Percentiles rank a stretch among this genome's conserved stretches.
Conservation (phyloP, 805 yeast genomes). For the Yarrowia keelungensis region DNA sequence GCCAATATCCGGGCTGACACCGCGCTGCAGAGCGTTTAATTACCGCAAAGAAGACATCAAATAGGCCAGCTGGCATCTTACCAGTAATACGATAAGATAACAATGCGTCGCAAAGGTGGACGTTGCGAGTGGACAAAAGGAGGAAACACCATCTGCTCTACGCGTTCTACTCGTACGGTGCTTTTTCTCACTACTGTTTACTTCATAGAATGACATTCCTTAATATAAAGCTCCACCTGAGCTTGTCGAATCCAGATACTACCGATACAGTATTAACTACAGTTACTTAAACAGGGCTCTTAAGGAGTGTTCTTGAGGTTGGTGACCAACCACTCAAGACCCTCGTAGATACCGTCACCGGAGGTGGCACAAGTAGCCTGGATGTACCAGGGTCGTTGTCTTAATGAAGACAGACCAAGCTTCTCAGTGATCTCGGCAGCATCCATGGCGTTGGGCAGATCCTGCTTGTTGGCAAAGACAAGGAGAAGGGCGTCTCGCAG, state of each 20-base stretch:
- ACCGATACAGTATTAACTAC: slow-evolving; percentile 39
- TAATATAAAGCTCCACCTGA: slow-evolving; percentile 30
- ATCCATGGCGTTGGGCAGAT: slow-evolving; percentile 98
- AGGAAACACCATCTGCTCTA: neutral
- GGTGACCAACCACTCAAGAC: slow-evolving; percentile 95
- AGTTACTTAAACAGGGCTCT: slow-evolving; percentile 37
- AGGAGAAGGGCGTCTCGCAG: slow-evolving; percentile 93
- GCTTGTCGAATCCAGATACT: slow-evolving; percentile 26
- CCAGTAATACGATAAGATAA: slow-evolving; percentile 16
- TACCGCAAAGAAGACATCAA: neutral
- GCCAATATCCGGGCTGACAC: neutral
- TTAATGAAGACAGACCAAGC: slow-evolving; percentile 93
- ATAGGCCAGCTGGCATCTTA: slow-evolving; percentile 25
- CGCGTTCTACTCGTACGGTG: too few species aligned
- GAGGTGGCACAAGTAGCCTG: slow-evolving; percentile 99
- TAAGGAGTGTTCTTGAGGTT: slow-evolving; percentile 70
- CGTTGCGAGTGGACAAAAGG: neutral
- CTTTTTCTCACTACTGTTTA: slow-evolving; percentile 11
- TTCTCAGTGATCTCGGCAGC: slow-evolving; percentile 98
- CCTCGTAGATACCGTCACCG: slow-evolving; percentile 98
- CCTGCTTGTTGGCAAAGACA: slow-evolving; percentile 98
- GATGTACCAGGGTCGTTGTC: slow-evolving; percentile 99
- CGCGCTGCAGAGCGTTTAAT: slow-evolving; percentile 4
- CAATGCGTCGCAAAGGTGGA: slow-evolving; percentile 30
- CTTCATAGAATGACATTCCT: slow-evolving; percentile 25